Percentiles rank a stretch among this genome's conserved stretches.
Conservation (phyloP, 371 early-diverging fungal genomes). For the Lichtheimia ramosa region DNA sequence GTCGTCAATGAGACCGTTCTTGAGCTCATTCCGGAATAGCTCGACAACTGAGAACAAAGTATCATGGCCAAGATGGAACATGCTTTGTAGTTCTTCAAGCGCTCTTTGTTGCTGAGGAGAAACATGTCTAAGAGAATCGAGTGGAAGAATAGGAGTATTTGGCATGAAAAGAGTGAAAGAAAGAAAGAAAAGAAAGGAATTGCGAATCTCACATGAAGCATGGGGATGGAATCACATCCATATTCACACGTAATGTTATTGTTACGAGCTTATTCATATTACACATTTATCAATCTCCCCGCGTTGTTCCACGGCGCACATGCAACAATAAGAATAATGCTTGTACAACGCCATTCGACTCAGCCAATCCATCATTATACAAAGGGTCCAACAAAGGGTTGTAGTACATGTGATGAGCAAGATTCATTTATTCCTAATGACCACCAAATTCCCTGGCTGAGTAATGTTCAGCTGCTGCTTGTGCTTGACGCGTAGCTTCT, state of each 20-base stretch:
- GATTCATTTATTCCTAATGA: neutral
- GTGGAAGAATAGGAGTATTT: neutral
- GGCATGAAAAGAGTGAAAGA: neutral
- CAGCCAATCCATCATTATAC: too few relatives aligned
- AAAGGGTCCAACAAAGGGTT: too few relatives aligned
- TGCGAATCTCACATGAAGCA: too few relatives aligned
- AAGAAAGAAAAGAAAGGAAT: too few relatives aligned
- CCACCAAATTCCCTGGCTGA: conserved; percentile 14
- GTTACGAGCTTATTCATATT: too few relatives aligned
- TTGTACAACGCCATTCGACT: too few relatives aligned
- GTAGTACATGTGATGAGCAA: too few relatives aligned
- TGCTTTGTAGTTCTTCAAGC: conserved; percentile 27
- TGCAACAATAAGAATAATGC: too few relatives aligned
- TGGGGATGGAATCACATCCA: too few relatives aligned
- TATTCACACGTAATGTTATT: too few relatives aligned
- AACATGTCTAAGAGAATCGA: conserved; percentile 2
- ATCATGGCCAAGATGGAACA: conserved; percentile 25
- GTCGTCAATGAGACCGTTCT: conserved; percentile 41
- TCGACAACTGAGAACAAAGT: conserved; percentile 25
- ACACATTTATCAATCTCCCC: too few relatives aligned
- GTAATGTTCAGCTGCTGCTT: conserved; percentile 26
- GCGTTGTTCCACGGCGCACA: too few relatives aligned
- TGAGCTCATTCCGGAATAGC: conserved; percentile 30
- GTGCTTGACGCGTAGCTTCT: conserved; percentile 33
- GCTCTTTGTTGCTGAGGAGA: conserved; percentile 13